Conservation (phyloP, 1,284 basidiomycete genomes). For the Mycena sp. region DNA sequence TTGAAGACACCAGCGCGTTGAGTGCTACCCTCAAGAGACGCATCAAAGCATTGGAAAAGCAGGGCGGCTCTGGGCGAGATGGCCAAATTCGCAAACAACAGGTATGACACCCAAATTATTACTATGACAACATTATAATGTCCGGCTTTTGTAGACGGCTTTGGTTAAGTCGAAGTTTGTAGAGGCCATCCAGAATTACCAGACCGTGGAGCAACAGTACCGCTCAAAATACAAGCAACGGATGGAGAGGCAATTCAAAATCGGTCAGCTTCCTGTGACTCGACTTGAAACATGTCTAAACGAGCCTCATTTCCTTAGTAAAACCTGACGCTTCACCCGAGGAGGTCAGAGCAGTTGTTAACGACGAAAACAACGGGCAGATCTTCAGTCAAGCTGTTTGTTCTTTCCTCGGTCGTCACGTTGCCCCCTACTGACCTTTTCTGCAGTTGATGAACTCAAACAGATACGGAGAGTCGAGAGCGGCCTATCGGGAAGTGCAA, state of each 20-base stretch:
- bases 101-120: constrained; percentile 51
- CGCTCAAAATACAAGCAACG: constrained; percentile 94
- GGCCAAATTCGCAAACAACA: constrained; percentile 87
- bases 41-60: constrained; percentile 81
- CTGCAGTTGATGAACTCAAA: constrained; percentile 87
- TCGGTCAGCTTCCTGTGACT: constrained; percentile 62
- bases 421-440: constrained; percentile 8
- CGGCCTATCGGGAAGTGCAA: constrained; percentile 95
- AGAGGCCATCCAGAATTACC: constrained; percentile 87
- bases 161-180: constrained; percentile 85
- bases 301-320: constrained; percentile 54
- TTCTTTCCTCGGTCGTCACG: constrained; percentile 34
- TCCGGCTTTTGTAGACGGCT: constrained; percentile 59
- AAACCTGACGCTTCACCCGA: constrained; percentile 96
- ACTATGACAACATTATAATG: constrained; percentile 1
- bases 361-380: constrained; percentile 86
- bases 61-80: constrained; percentile 77
- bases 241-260: constrained; percentile 96
- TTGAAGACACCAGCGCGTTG: constrained; percentile 81
- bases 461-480: constrained; percentile 90
- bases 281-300: no score
- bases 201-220: constrained; percentile 93
- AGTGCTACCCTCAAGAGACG: constrained; percentile 80
- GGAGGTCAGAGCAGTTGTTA: constrained; percentile 88
- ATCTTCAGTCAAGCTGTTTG: constrained; percentile 95